phyloP scores from a whole-genome alignment of 192 early-diverging fungal genomes.

The Coemansia sp. region DNA sequence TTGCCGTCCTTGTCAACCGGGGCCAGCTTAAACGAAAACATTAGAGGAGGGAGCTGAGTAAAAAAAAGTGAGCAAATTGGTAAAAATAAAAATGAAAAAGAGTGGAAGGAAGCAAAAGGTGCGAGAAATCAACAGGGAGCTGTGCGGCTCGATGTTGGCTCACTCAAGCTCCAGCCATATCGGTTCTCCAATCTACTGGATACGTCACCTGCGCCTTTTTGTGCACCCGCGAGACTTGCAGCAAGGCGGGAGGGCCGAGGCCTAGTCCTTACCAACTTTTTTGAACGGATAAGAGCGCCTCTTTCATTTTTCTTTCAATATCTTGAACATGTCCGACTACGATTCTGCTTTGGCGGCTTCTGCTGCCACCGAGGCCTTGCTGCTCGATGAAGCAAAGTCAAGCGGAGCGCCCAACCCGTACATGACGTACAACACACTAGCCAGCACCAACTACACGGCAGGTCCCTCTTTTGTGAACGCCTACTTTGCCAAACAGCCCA shows the following conservation, averaged over 20 bases:
- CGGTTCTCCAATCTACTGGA: background rate
- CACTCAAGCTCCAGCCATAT: background rate
- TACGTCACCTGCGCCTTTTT: background rate
- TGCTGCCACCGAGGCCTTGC: background rate
- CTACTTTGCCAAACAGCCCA: conserved; percentile 11
- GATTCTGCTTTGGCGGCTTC: background rate
- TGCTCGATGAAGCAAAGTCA: conserved; percentile 4
- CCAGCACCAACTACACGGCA: conserved; percentile 12
- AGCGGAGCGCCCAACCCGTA: background rate
- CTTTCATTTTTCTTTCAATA: background rate
- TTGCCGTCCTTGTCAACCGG: conserved; percentile 29
- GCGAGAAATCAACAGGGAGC: background rate
- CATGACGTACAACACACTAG: conserved; percentile 17
- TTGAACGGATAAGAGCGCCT: background rate
- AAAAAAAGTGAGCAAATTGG: background rate
- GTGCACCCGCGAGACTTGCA: background rate
- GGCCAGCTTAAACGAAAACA: conserved; percentile 37
- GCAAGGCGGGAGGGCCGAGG: no score
- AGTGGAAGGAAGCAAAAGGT: background rate
- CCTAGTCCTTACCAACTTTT: background rate
- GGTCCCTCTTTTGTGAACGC: conserved; percentile 19
- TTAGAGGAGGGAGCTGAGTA: background rate
- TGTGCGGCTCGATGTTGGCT: background rate
- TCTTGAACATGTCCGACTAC: background rate
- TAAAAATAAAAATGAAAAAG: background rate